Percentiles rank a stretch among this genome's conserved stretches.
Conservation (phyloP, 352 stramenopile species). For the Phytophthora sansomeana region DNA sequence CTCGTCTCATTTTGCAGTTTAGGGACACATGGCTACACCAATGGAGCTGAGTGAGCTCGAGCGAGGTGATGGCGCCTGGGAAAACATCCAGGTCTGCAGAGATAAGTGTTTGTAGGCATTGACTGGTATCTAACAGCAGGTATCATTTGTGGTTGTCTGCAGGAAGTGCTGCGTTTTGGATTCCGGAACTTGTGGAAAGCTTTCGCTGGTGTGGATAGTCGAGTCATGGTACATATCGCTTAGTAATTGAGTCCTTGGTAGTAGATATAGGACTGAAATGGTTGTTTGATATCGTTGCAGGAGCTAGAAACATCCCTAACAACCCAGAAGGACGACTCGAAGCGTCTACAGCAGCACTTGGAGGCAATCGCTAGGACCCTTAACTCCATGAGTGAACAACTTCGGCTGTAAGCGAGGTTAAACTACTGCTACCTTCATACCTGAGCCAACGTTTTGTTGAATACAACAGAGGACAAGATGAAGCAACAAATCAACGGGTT, state of each 20-base stretch:
- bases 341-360: slow-evolving; percentile 47
- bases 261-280: background rate
- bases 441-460: too few species aligned
- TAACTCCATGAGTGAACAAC: slow-evolving; percentile 57
- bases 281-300: slow-evolving; percentile 11
- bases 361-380: slow-evolving; percentile 51
- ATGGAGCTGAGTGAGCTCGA: slow-evolving; percentile 45
- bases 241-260: background rate
- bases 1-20: background rate
- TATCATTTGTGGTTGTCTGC: background rate
- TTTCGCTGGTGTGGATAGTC: slow-evolving; percentile 29
- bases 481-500: slow-evolving; percentile 13
- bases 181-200: slow-evolving; percentile 48
- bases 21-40: slow-evolving; percentile 42
- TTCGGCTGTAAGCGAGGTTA: slow-evolving; percentile 37
- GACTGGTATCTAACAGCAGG: background rate
- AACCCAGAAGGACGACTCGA: slow-evolving; percentile 18
- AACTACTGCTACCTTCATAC: too few species aligned
- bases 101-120: too few species aligned
- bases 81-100: slow-evolving; percentile 67
- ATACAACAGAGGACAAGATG: slow-evolving; percentile 30
- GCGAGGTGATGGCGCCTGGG: slow-evolving; percentile 62
- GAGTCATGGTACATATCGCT: slow-evolving; percentile 23
- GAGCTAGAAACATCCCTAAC: slow-evolving; percentile 28
- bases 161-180: slow-evolving; percentile 61